Evolutionary conservation across 768 basidiomycete genomes (phyloP).

Genomic region (Lentinula aciculospora): DNA sequence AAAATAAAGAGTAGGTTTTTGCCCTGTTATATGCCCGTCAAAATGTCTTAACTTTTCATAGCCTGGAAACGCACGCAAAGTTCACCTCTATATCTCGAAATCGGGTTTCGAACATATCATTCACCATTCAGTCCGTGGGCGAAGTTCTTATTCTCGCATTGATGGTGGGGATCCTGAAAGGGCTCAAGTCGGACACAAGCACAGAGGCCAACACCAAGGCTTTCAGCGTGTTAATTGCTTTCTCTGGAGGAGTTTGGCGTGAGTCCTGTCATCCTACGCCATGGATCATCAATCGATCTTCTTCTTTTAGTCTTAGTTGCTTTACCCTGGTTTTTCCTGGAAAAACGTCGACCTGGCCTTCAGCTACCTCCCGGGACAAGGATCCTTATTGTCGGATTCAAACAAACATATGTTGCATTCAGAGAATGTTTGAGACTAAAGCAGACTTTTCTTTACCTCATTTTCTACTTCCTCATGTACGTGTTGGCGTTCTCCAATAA

Average conservation of each 20-base stretch:
- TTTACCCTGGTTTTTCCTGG: slow-evolving; percentile 68
- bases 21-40: not conserved
- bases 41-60: slow-evolving; percentile 13
- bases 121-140: slow-evolving; percentile 62
- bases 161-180: slow-evolving; percentile 74
- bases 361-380: slow-evolving; percentile 48
- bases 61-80: slow-evolving; percentile 43
- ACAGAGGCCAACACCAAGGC: slow-evolving; percentile 70
- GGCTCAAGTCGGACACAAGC: slow-evolving; percentile 51
- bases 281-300: not conserved
- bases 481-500: slow-evolving; percentile 15
- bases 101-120: slow-evolving; percentile 71
- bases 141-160: slow-evolving; percentile 65
- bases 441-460: slow-evolving; percentile 68
- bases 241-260: slow-evolving; percentile 75
- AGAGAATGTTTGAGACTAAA: slow-evolving; percentile 62
- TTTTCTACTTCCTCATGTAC: slow-evolving; percentile 74
- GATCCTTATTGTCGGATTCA: slow-evolving; percentile 60
- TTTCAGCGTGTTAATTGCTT: slow-evolving; percentile 74
- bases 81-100: slow-evolving; percentile 66
- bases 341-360: slow-evolving; percentile 65
- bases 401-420: slow-evolving; percentile 58
- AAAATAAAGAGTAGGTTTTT: slow-evolving; percentile 40
- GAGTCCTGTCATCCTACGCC: slow-evolving; percentile 23
- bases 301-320: slow-evolving; percentile 50